Conservation (phyloP, 2,329 filamentous ascomycete genomes). For the Akanthomyces lecanii region DNA sequence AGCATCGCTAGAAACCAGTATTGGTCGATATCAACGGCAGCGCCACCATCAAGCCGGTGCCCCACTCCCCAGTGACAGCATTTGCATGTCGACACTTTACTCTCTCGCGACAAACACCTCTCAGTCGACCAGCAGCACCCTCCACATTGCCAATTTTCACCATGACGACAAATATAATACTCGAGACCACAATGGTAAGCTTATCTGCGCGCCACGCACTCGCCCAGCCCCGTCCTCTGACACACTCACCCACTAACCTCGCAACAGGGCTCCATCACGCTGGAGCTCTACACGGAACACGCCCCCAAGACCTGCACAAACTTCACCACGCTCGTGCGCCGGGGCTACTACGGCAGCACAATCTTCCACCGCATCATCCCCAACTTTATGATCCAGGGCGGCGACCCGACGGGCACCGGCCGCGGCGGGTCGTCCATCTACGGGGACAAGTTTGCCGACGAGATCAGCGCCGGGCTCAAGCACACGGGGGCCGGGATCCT, state of each 20-base stretch:
- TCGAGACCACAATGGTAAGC: slow-evolving; percentile 81
- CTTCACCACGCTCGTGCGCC: slow-evolving; percentile 72
- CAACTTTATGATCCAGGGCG: slow-evolving; percentile 94
- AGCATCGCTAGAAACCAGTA: neutral
- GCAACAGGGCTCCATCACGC: slow-evolving; percentile 68
- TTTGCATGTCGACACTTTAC: slow-evolving; percentile 5
- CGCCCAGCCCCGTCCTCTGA: neutral
- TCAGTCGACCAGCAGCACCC: neutral
- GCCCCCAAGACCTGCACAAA: slow-evolving; percentile 87
- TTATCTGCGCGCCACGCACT: neutral
- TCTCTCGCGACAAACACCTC: neutral
- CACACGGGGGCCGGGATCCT: slow-evolving; percentile 93
- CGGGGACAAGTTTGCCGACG: slow-evolving; percentile 90
- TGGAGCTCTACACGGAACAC: slow-evolving; percentile 88
- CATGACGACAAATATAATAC: slow-evolving; percentile 76
- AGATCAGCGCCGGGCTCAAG: slow-evolving; percentile 73
- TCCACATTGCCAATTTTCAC: slow-evolving; percentile 1
- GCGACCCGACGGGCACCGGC: slow-evolving; percentile 91
- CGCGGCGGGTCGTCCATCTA: slow-evolving; percentile 86
- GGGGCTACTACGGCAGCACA: slow-evolving; percentile 83
- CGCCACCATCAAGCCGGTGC: neutral
- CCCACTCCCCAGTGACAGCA: slow-evolving; percentile 13
- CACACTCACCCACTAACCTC: neutral
- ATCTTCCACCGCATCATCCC: slow-evolving; percentile 94
- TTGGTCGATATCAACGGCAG: neutral